Conservation (phyloP, 116 monocot genomes). For the Dioscorea cayenensis region DNA sequence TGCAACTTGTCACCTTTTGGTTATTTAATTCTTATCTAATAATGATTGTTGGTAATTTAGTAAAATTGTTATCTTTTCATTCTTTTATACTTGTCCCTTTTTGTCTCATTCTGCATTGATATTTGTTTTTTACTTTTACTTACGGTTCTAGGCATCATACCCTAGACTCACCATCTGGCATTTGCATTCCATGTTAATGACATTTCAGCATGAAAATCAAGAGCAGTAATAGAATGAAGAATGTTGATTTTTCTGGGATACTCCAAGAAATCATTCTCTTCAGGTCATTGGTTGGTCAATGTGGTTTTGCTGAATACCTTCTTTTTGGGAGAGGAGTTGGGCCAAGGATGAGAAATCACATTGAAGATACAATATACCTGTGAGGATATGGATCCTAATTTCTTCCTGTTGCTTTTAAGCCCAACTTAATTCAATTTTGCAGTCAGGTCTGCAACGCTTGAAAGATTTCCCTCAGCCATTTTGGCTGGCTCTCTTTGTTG, state of each 20-base stretch:
- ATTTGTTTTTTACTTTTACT: too few relatives aligned
- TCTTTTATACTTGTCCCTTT: too few relatives aligned
- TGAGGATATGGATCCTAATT: conserved; percentile 1
- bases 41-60: too few relatives aligned
- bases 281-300: conserved; percentile 99
- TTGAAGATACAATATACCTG: conserved; percentile 47
- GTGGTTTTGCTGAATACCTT: conserved; percentile 98
- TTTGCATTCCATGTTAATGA: not conserved
- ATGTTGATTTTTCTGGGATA: not conserved
- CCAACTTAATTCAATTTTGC: conserved; percentile 14
- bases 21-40: too few relatives aligned
- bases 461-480: conserved; percentile 86
- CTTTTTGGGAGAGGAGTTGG: conserved; percentile 95
- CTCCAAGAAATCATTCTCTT: not conserved
- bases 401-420: not conserved
- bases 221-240: not conserved
- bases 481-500: conserved; percentile 99
- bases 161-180: too few relatives aligned
- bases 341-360: conserved; percentile 90
- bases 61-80: too few relatives aligned
- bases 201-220: not conserved
- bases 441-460: conserved; percentile 78
- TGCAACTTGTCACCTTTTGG: too few relatives aligned
- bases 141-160: too few relatives aligned
- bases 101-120: too few relatives aligned